Percentiles rank a stretch among this genome's conserved stretches.
Evolutionary conservation across 2,329 filamentous ascomycete species (phyloP).

Genomic region (Magnaporthiopsis rhizophila): DNA sequence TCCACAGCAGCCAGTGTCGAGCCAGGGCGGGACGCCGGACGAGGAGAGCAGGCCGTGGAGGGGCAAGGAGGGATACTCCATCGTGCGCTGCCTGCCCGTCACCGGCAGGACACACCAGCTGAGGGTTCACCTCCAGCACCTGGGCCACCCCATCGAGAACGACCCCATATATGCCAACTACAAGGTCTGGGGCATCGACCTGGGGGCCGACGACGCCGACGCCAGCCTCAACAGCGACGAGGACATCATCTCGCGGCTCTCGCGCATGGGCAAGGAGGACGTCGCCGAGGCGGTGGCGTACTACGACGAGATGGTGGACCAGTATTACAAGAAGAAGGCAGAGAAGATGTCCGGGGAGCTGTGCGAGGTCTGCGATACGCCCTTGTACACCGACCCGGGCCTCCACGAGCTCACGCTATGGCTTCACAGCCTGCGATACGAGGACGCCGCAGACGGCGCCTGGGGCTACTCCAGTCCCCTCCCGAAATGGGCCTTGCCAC

Average conservation of each 20-base stretch:
- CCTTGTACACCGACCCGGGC: slow-evolving; percentile 88
- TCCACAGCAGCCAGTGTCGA: slow-evolving; percentile 22
- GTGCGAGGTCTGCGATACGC: slow-evolving; percentile 76
- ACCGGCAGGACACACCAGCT: slow-evolving; percentile 94
- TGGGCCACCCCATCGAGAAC: slow-evolving; percentile 93
- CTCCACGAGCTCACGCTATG: slow-evolving; percentile 86
- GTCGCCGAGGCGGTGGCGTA: slow-evolving; percentile 86
- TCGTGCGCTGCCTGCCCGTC: slow-evolving; percentile 87
- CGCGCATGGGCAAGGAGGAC: slow-evolving; percentile 89
- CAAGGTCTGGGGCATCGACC: slow-evolving; percentile 75
- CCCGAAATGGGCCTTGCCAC: slow-evolving; percentile 81
- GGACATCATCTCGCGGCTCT: slow-evolving; percentile 78
- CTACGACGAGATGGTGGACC: slow-evolving; percentile 86
- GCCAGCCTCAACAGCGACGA: slow-evolving; percentile 68
- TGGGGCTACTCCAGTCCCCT: slow-evolving; percentile 86
- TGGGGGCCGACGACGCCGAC: slow-evolving; percentile 62
- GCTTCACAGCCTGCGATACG: slow-evolving; percentile 85
- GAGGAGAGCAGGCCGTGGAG: slow-evolving; percentile 31
- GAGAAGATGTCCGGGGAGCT: slow-evolving; percentile 85
- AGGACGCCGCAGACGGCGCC: slow-evolving; percentile 62
- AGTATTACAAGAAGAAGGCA: slow-evolving; percentile 82
- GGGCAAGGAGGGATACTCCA: slow-evolving; percentile 74
- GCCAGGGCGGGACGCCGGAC: neutral
- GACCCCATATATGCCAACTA: slow-evolving; percentile 97
- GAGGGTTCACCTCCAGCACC: slow-evolving; percentile 86